phyloP scores from a whole-genome alignment of 768 basidiomycete species.

The Collybiopsis luxurians region DNA sequence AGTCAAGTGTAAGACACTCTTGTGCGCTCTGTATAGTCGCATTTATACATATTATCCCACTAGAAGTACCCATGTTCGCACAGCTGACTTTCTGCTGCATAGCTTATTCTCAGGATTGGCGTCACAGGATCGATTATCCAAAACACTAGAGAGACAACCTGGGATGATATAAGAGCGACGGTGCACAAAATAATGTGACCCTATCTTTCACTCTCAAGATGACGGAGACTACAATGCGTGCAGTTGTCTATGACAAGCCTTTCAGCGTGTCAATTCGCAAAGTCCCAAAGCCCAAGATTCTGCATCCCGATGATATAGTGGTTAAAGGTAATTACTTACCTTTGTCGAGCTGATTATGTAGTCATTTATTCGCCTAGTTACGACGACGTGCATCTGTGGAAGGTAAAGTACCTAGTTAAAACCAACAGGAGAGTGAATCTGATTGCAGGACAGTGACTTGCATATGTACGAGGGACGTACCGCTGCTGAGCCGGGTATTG shows the following conservation, averaged over 20 bases:
- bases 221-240: constrained; percentile 34
- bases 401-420: constrained; percentile 25
- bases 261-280: constrained; percentile 45
- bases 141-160: background rate
- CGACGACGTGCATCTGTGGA: constrained; percentile 51
- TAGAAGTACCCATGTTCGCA: background rate
- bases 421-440: background rate
- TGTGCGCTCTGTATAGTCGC: no score
- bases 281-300: constrained; percentile 44
- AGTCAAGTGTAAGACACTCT: no score
- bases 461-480: constrained; percentile 60
- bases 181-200: background rate
- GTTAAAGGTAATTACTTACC: constrained; percentile 36
- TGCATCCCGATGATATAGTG: constrained; percentile 53
- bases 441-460: constrained; percentile 33
- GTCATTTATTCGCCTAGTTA: constrained; percentile 29
- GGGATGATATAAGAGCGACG: background rate
- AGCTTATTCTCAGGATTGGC: background rate
- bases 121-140: background rate
- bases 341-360: no score
- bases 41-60: no score
- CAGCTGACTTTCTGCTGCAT: background rate
- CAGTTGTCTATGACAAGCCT: constrained; percentile 52
- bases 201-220: no score
- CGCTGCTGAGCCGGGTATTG: constrained; percentile 44